phyloP scores from a whole-genome alignment of 495 filamentous ascomycete species.

The Penicillium silybi region DNA sequence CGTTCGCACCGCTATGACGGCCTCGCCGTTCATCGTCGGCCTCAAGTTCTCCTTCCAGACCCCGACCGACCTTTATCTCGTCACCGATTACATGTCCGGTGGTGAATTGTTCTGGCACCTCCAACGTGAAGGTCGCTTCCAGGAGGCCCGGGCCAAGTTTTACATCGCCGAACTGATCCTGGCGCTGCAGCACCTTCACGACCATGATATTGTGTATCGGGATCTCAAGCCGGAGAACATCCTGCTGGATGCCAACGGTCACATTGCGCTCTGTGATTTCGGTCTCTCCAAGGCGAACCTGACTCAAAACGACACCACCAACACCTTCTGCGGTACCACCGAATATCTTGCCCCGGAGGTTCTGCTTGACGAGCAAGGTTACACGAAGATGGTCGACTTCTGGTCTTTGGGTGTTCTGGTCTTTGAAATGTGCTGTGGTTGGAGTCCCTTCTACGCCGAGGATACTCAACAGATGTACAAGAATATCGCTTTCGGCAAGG shows the following conservation, averaged over 20 bases:
- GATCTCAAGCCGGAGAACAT: conserved; percentile 88
- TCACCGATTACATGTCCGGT: conserved; percentile 99
- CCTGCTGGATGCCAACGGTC: conserved; percentile 76
- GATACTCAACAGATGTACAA: conserved; percentile 99
- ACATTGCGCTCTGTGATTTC: conserved; percentile 84
- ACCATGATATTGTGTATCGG: conserved; percentile 96
- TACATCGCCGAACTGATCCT: conserved; percentile 98
- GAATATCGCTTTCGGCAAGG: conserved; percentile 98
- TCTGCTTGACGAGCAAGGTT: conserved; percentile 91
- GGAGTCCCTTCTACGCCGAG: conserved; percentile 98
- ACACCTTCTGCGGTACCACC: conserved; percentile 97
- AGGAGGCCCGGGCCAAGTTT: conserved; percentile 93
- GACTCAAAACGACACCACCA: conserved; percentile 92
- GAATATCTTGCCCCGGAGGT: conserved; percentile 97
- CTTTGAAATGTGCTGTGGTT: conserved; percentile 99
- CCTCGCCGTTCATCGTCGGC: conserved; percentile 96
- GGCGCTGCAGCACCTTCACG: conserved; percentile 90
- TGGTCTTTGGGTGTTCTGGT: conserved; percentile 97
- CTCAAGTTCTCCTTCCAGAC: conserved; percentile 99
- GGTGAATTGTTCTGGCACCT: conserved; percentile 98
- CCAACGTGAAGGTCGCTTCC: conserved; percentile 94
- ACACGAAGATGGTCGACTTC: conserved; percentile 99
- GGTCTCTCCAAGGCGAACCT: conserved; percentile 96
- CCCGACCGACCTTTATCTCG: conserved; percentile 90
- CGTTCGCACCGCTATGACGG: conserved; percentile 89